Conservation (phyloP, 31 red algal genomes). For the Endocladia muricata region DNA sequence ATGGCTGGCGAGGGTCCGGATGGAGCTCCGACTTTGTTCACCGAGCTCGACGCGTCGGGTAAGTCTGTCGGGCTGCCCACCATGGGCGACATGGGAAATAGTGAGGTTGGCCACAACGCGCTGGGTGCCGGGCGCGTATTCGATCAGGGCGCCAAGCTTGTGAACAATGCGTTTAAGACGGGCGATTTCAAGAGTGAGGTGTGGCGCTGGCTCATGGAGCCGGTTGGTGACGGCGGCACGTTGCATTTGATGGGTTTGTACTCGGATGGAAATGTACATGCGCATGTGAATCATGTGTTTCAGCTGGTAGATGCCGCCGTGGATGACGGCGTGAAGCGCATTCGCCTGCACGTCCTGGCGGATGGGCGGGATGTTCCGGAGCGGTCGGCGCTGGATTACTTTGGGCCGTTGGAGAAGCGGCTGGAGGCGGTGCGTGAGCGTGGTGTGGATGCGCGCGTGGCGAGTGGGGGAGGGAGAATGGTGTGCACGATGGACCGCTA, state of each 20-base stretch:
- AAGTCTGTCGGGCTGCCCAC: slow-evolving; percentile 78
- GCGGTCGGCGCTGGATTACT: slow-evolving; percentile 75
- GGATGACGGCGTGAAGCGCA: slow-evolving; percentile 79
- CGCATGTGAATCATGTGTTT: slow-evolving; percentile 82
- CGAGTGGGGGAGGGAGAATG: slow-evolving; percentile 86
- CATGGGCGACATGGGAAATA: slow-evolving; percentile 87
- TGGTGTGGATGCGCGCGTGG: slow-evolving; percentile 63
- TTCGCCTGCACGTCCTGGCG: slow-evolving; percentile 73
- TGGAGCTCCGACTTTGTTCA: slow-evolving; percentile 38
- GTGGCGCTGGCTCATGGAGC: slow-evolving; percentile 75
- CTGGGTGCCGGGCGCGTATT: slow-evolving; percentile 86
- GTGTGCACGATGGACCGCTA: slow-evolving; percentile 88
- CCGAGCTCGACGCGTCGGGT: slow-evolving; percentile 71
- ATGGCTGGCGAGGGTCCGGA: slow-evolving; percentile 59
- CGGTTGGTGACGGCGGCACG: slow-evolving; percentile 30
- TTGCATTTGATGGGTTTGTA: slow-evolving; percentile 84
- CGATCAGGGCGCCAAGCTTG: slow-evolving; percentile 79
- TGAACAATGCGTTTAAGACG: slow-evolving; percentile 71
- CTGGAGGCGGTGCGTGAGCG: slow-evolving; percentile 56
- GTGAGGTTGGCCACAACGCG: slow-evolving; percentile 86
- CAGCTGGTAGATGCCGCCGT: slow-evolving; percentile 76
- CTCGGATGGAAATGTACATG: slow-evolving; percentile 87
- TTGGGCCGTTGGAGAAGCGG: slow-evolving; percentile 85
- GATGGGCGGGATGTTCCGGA: slow-evolving; percentile 82
- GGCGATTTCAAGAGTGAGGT: slow-evolving; percentile 65